phyloP scores from a whole-genome alignment of 2,329 filamentous ascomycete species.

The Fusarium sp. region DNA sequence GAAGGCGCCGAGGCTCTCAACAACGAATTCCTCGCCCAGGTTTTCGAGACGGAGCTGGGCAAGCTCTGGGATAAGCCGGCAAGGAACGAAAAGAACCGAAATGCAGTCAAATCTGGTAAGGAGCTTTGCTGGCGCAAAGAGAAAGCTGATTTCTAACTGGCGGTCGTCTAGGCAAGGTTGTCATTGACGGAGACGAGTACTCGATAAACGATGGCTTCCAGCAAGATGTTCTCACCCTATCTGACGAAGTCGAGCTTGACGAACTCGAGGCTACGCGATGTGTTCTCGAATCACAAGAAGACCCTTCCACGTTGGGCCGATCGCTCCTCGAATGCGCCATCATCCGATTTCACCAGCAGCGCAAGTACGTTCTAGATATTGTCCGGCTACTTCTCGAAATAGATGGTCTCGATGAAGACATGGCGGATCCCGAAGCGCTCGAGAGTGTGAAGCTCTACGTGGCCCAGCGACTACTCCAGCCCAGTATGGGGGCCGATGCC shows the following conservation, averaged over 20 bases:
- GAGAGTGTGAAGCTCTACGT: conserved; percentile 53
- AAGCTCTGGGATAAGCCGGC: conserved; percentile 79
- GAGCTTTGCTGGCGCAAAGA: conserved; percentile 10
- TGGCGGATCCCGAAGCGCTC: conserved; percentile 53
- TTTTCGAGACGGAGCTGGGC: conserved; percentile 79
- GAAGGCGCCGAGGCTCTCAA: conserved; percentile 74
- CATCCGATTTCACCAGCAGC: conserved; percentile 88
- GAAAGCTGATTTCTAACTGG: conserved; percentile 30
- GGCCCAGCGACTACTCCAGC: conserved; percentile 49
- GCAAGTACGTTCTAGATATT: conserved; percentile 85
- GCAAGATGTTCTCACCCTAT: conserved; percentile 82
- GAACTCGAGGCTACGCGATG: conserved; percentile 86
- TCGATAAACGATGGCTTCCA: conserved; percentile 88
- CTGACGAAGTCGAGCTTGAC: conserved; percentile 90
- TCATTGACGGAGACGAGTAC: conserved; percentile 79
- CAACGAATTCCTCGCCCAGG: conserved; percentile 75
- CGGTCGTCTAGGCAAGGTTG: conserved; percentile 75
- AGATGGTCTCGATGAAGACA: conserved; percentile 66
- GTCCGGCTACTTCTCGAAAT: conserved; percentile 83
- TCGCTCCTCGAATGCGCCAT: conserved; percentile 82
- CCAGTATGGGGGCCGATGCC: conserved; percentile 48
- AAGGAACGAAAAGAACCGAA: conserved; percentile 81
- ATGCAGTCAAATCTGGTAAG: conserved; percentile 75
- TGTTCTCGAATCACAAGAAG: conserved; percentile 78
- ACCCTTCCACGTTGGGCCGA: conserved; percentile 76